Evolutionary conservation across 2,329 filamentous ascomycete species (phyloP).

Genomic region (Cladosporium sp.): DNA sequence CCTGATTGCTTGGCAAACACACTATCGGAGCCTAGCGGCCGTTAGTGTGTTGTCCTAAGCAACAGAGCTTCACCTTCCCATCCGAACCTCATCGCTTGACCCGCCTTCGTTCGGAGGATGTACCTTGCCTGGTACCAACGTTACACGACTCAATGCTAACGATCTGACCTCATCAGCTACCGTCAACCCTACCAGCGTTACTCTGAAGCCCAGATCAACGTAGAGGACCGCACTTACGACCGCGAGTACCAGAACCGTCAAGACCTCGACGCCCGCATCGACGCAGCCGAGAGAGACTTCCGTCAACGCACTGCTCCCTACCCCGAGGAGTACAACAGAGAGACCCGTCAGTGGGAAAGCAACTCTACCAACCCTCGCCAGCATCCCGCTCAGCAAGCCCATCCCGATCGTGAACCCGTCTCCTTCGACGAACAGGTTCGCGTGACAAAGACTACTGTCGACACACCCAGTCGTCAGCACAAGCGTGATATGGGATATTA

Average conservation of each 20-base stretch:
- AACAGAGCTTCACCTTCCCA: constrained; percentile 31
- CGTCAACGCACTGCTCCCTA: constrained; percentile 43
- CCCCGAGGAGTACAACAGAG: constrained; percentile 43
- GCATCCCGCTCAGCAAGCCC: constrained; percentile 40
- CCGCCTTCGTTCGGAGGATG: constrained; percentile 28
- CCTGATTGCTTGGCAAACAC: constrained; percentile 37
- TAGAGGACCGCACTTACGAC: constrained; percentile 56
- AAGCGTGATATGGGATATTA: constrained; percentile 75
- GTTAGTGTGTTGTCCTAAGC: constrained; percentile 38
- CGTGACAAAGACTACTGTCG: constrained; percentile 53
- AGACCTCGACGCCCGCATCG: constrained; percentile 58
- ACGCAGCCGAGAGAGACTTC: constrained; percentile 53
- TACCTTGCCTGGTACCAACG: constrained; percentile 21
- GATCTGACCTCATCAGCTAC: constrained; percentile 49
- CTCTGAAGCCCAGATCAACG: constrained; percentile 67
- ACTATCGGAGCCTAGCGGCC: constrained; percentile 33
- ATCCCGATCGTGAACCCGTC: constrained; percentile 41
- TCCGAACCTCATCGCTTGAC: constrained; percentile 22
- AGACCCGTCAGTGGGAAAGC: constrained; percentile 41
- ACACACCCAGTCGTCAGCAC: constrained; percentile 40
- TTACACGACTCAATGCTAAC: constrained; percentile 29
- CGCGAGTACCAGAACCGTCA: constrained; percentile 46
- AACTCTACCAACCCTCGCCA: constrained; percentile 44
- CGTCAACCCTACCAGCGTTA: constrained; percentile 58
- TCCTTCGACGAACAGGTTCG: constrained; percentile 50